A percentile compares a stretch with the other conserved stretches of the same genome.
Conservation (phyloP, 345 rosid genomes). For the Aethionema arabicum region DNA sequence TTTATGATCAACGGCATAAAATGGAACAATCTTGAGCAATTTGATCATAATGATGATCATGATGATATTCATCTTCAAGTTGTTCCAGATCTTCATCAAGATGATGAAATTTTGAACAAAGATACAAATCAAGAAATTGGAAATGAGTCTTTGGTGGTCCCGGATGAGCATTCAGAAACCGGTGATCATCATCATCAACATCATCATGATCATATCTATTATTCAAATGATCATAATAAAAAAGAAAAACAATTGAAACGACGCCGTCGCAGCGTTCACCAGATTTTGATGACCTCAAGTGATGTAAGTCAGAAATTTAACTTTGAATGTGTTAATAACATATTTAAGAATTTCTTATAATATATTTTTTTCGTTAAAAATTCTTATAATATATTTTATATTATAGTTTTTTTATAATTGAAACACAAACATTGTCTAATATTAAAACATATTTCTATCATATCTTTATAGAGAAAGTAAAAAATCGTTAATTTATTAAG, state of each 20-base stretch:
- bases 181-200: constrained; percentile 20
- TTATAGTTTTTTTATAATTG: no score
- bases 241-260: constrained; percentile 22
- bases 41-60: constrained; percentile 19
- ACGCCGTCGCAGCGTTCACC: neutral
- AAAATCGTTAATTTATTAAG: no score
- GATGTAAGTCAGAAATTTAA: constrained; percentile 27
- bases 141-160: constrained; percentile 21
- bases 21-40: constrained; percentile 18
- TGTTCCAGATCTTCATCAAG: constrained; percentile 36
- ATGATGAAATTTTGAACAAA: neutral
- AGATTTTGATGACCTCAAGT: neutral
- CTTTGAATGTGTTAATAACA: no score
- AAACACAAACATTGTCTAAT: no score
- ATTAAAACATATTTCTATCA: neutral
- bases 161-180: constrained; percentile 68
- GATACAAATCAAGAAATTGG: neutral
- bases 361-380: no score
- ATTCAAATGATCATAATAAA: constrained; percentile 29
- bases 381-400: no score
- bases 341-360: no score
- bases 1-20: constrained; percentile 9
- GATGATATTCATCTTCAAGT: constrained; percentile 26
- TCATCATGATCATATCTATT: constrained; percentile 7
- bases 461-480: no score